These are phyloP conservation scores for Amanita jacksonii DNA, from an alignment of 768 basidiomycete species.

Conservation along the genomic window DNA sequence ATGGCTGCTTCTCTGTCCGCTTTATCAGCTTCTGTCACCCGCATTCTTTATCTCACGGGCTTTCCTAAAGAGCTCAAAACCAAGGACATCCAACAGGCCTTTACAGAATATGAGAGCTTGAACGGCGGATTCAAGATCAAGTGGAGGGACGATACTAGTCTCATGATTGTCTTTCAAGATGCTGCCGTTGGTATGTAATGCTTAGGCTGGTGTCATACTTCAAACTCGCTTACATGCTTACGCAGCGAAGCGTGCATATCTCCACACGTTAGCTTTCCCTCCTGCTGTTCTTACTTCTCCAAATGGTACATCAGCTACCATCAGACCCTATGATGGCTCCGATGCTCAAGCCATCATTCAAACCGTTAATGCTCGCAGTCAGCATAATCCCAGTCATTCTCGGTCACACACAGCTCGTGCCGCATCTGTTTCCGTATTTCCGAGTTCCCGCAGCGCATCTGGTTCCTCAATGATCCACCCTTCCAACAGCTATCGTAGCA, in stretches of 20 bases:
- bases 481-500: conserved; percentile 22
- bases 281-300: conserved; percentile 58
- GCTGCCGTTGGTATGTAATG: conserved; percentile 70
- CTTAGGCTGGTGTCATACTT: conserved; percentile 2
- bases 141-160: conserved; percentile 96
- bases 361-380: conserved; percentile 67
- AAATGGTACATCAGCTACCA: conserved; percentile 44
- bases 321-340: conserved; percentile 89
- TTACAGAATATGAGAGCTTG: conserved; percentile 79
- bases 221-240: conserved; percentile 6
- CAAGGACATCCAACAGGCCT: conserved; percentile 87
- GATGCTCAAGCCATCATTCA: conserved; percentile 86
- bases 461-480: conserved; percentile 20
- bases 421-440: conserved; percentile 55
- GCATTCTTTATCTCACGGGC: conserved; percentile 86
- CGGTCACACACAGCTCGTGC: conserved; percentile 67
- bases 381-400: conserved; percentile 49
- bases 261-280: conserved; percentile 78
- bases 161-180: conserved; percentile 91
- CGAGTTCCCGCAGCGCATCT: conserved; percentile 39
- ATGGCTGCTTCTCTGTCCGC: conserved; percentile 72
- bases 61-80: conserved; percentile 97
- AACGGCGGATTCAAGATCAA: conserved; percentile 97
- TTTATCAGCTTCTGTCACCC: conserved; percentile 91
- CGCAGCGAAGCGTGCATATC: conserved; percentile 90